phyloP scores from a whole-genome alignment of 495 filamentous ascomycete genomes.

The Chaetomium cochliodes region DNA sequence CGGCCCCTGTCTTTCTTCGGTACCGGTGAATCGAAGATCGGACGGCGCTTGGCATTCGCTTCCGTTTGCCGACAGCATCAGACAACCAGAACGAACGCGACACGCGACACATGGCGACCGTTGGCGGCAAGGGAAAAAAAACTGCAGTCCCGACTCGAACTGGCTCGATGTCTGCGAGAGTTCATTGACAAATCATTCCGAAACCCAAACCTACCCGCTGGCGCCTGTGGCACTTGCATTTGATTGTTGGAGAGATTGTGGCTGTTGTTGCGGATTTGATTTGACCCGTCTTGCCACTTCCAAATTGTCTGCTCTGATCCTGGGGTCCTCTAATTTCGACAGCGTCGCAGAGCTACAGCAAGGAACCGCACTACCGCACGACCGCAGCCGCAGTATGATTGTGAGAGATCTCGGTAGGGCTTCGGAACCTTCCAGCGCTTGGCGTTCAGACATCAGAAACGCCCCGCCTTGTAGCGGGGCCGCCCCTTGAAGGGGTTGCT shows the following conservation, averaged over 20 bases:
- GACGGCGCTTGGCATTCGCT: conserved; percentile 12
- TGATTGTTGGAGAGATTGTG: background rate
- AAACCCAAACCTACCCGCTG: background rate
- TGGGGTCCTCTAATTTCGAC: conserved; percentile 17
- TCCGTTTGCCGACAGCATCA: conserved; percentile 9
- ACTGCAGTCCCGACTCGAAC: too few species aligned
- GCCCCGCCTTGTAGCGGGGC: conserved; percentile 9
- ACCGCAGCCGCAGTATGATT: background rate
- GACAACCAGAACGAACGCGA: conserved; percentile 14
- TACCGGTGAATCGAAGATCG: conserved; percentile 14
- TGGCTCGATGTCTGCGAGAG: background rate
- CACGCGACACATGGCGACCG: background rate
- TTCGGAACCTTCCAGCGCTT: conserved; percentile 13
- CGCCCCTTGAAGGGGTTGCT: conserved; percentile 19
- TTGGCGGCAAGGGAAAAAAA: background rate
- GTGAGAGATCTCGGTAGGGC: conserved; percentile 6
- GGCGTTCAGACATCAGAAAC: conserved; percentile 13
- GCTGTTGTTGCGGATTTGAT: background rate
- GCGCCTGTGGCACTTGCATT: background rate
- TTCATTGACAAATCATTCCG: conserved; percentile 5
- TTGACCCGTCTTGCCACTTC: background rate
- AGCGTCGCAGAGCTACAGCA: conserved; percentile 15
- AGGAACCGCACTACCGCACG: background rate
- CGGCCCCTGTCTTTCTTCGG: conserved; percentile 14
- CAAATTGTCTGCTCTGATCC: background rate